Evolutionary conservation across 139 green algal genomes (phyloP), one percentile per base, ranked within the genome.

Genomic region (Closterium sp.): DNA sequence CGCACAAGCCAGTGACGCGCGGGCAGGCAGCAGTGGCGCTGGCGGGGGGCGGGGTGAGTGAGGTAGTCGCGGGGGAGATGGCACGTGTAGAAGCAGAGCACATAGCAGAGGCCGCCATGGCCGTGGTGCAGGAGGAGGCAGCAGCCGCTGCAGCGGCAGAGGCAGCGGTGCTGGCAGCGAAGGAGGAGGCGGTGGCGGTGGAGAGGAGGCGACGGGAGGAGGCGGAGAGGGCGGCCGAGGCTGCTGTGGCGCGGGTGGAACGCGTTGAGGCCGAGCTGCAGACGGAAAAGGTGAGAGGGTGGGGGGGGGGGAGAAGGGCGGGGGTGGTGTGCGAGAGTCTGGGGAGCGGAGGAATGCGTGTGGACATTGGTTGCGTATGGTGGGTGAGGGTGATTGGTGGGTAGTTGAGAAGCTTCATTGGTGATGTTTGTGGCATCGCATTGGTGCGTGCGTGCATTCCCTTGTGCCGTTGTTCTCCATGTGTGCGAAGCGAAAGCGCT

Each of bases 11-110:
- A 17, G 90, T 93, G 10, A 93, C 86, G 86, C 21, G 22, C 28
- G 84, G 70, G 31, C 90, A 93, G 90, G 90, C 90, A 88, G 90
- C 90, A 42, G 90, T 79, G 29, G 86, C 84, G 31, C 86, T 93
- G 29, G 21, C 90, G 73, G 30, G 34, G 84, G 90, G 90, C 29
- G 84, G 32, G 21, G 42, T 90, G 31, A 70, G 34, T 22, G 85
- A 89, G 22, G 85, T 90, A 86, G 90, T 93, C 30, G 84, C 90
- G 32, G 90, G 22, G 90, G 30, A 92, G 29, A 32, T 70, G 21
- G 32, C 34, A 22, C 21, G 86, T 22, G 31, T 93, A 10, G 90
- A 93, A 13, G 27, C 45, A 87, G 90, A 93, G 86, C 22, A 27
- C 29, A 73, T 92, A 31, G 90, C 84, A 0, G 21, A 27, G 22